A percentile compares a stretch with the other conserved stretches of the same genome.
phyloP scores from a whole-genome alignment of 257 asterid genomes.

The Plantago ovata region DNA sequence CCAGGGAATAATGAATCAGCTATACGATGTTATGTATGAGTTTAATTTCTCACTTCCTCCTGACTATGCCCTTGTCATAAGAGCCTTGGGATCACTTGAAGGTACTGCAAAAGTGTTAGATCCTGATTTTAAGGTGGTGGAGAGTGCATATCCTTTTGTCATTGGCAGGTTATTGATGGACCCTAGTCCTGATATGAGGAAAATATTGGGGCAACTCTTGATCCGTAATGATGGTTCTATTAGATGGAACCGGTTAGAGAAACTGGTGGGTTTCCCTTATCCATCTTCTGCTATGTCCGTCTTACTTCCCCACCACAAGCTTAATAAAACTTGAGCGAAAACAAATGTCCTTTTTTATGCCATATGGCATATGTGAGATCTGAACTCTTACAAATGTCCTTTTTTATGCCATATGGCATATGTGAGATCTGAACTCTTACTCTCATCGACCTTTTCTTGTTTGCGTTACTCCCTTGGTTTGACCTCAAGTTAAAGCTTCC shows the following conservation, averaged over 20 bases:
- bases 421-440: not conserved
- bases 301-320: not conserved
- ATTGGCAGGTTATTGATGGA: constrained; percentile 84
- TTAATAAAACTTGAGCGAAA: not conserved
- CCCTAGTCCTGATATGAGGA: constrained; percentile 97
- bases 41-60: constrained; percentile 97
- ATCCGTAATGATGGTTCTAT: constrained; percentile 88
- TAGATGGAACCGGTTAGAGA: constrained; percentile 94
- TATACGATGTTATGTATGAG: constrained; percentile 85
- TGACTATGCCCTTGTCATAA: constrained; percentile 90
- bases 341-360: not conserved
- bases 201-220: constrained; percentile 84
- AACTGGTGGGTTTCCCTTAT: constrained; percentile 50
- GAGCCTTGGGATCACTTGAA: constrained; percentile 97
- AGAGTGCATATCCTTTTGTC: constrained; percentile 97
- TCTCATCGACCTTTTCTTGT: not conserved
- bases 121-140: constrained; percentile 93
- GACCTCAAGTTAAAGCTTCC: no score
- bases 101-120: constrained; percentile 95
- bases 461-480: not conserved
- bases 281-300: not conserved
- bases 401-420: constrained; percentile 5
- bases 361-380: no score
- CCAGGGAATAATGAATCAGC: constrained; percentile 89
- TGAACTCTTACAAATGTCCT: no score